A percentile compares a stretch with the other conserved stretches of the same genome.
Evolutionary conservation across 169 alveolate species (phyloP).

Genomic region (Babesia sp.): DNA sequence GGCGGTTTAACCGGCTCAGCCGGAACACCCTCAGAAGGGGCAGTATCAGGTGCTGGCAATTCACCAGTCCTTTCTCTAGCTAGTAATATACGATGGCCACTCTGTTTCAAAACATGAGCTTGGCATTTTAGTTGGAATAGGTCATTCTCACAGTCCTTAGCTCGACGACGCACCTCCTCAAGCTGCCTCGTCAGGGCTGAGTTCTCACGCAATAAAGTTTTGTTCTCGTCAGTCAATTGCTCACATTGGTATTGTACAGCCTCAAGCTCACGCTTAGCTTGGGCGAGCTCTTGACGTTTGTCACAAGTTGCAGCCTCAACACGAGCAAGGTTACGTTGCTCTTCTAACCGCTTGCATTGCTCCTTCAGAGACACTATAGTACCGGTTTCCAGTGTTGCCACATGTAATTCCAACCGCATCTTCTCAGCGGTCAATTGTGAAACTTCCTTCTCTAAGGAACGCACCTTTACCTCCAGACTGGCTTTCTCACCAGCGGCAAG

Average conservation of each 20-base stretch:
- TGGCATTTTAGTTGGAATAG: conserved; percentile 49
- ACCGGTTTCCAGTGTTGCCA: conserved; percentile 26
- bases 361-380: conserved; percentile 55
- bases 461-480: conserved; percentile 17
- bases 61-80: not conserved
- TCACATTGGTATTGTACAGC: conserved; percentile 27
- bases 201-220: conserved; percentile 43
- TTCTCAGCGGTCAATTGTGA: conserved; percentile 32
- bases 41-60: not conserved
- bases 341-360: conserved; percentile 37
- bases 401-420: conserved; percentile 5
- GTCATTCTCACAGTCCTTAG: conserved; percentile 55
- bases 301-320: conserved; percentile 44
- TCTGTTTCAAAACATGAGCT: conserved; percentile 29
- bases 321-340: conserved; percentile 45
- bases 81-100: not conserved
- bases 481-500: conserved; percentile 34
- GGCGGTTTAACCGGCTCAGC: not conserved
- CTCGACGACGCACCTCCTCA: conserved; percentile 3
- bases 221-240: conserved; percentile 35
- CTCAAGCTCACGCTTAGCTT: conserved; percentile 35
- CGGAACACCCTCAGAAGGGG: not conserved
- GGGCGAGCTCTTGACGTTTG: conserved; percentile 58
- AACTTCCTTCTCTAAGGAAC: conserved; percentile 40
- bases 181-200: conserved; percentile 35